Evolutionary conservation across 2,329 filamentous ascomycete species (phyloP).

Genomic region (Triangularia verruculosa): DNA sequence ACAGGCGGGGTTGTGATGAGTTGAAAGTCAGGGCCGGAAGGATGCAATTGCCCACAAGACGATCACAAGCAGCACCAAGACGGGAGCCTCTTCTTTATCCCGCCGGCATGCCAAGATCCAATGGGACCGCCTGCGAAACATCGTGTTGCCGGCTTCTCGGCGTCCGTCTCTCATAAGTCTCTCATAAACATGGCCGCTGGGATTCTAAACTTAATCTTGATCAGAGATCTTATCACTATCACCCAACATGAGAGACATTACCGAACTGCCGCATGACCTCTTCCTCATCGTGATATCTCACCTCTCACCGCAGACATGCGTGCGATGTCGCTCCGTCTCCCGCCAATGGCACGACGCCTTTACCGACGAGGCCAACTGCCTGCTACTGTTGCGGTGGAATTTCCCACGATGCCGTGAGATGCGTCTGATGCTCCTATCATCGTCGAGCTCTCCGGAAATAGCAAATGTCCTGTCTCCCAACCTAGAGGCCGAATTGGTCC

Average conservation of each 20-base stretch:
- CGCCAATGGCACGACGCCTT: conserved; percentile 49
- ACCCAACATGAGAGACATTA: conserved; percentile 36
- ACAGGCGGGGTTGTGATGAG: neutral
- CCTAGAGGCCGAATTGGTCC: conserved; percentile 18
- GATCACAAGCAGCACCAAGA: neutral
- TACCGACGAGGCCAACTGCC: conserved; percentile 44
- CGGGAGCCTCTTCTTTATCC: neutral
- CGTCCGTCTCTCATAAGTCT: neutral
- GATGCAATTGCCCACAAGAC: neutral
- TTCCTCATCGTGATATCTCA: conserved; percentile 52
- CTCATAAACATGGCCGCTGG: neutral
- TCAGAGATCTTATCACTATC: neutral
- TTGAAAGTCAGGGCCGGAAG: neutral
- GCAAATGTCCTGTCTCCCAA: conserved; percentile 8
- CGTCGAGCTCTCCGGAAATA: neutral
- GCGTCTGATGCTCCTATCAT: conserved; percentile 33
- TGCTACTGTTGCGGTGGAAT: conserved; percentile 46
- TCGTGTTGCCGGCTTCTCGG: neutral
- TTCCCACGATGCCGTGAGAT: conserved; percentile 55
- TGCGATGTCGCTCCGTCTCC: conserved; percentile 53
- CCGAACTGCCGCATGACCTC: conserved; percentile 54
- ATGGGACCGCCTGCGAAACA: conserved; percentile 7
- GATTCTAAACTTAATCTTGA: neutral
- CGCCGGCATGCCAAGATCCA: conserved; percentile 1
- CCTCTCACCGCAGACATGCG: conserved; percentile 48